phyloP scores from a whole-genome alignment of 192 early-diverging fungal species.

The Backusella australiensis region DNA sequence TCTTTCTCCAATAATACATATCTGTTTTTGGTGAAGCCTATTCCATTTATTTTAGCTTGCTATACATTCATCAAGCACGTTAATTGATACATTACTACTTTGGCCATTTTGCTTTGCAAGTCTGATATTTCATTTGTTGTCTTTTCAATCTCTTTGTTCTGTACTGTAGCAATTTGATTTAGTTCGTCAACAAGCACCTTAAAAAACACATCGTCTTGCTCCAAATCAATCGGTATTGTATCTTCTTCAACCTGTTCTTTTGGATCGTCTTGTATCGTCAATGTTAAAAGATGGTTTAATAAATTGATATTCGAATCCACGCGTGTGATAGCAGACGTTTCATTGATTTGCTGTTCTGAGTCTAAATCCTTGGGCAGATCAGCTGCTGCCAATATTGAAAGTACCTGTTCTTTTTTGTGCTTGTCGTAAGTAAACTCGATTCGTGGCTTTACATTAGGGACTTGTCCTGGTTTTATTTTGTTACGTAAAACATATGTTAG shows the following conservation, averaged over 20 bases:
- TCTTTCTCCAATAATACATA: slow-evolving; percentile 71
- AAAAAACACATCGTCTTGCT: slow-evolving; percentile 38
- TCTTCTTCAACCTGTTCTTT: background rate
- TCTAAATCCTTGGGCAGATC: background rate
- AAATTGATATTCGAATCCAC: background rate
- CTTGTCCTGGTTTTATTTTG: background rate
- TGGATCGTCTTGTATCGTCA: slow-evolving; percentile 2
- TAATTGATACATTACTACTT: slow-evolving; percentile 15
- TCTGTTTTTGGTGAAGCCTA: slow-evolving; percentile 53
- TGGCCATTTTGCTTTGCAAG: slow-evolving; percentile 19
- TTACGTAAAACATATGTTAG: background rate
- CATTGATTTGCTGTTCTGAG: background rate
- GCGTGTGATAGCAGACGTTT: background rate
- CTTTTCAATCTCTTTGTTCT: slow-evolving; percentile 12
- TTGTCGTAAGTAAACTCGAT: slow-evolving; percentile 18
- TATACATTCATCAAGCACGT: slow-evolving; percentile 12
- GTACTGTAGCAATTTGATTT: slow-evolving; percentile 5
- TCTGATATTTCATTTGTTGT: slow-evolving; percentile 24
- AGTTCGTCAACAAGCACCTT: slow-evolving; percentile 29
- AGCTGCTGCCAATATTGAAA: background rate
- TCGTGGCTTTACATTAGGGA: slow-evolving; percentile 7
- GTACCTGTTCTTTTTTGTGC: background rate
- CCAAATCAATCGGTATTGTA: slow-evolving; percentile 26
- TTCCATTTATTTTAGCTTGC: slow-evolving; percentile 45
- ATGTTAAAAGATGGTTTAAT: background rate